phyloP scores from a whole-genome alignment of 2,329 filamentous ascomycete genomes.

The Tolypocladium tundrense region DNA sequence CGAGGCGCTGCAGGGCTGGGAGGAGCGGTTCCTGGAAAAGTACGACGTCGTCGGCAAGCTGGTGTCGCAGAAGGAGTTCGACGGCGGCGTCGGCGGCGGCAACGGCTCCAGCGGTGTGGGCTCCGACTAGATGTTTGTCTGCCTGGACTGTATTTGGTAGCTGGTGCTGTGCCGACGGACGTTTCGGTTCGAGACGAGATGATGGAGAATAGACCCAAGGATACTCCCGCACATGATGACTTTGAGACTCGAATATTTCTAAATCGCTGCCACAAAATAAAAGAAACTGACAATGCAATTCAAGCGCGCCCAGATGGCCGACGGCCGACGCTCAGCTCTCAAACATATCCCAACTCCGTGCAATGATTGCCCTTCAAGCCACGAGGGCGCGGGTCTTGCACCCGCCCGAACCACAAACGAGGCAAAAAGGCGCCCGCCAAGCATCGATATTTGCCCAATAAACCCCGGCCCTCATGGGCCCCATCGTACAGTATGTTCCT shows the following conservation, averaged over 20 bases:
- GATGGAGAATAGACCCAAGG: too few species aligned
- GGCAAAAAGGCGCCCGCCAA: constrained; percentile 5
- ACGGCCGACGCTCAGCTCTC: not conserved
- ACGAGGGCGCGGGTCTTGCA: constrained; percentile 1
- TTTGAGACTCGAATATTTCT: not conserved
- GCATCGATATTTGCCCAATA: not conserved
- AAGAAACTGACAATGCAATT: not conserved
- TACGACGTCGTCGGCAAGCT: constrained; percentile 89
- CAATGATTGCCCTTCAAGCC: constrained; percentile 17
- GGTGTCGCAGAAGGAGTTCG: constrained; percentile 42
- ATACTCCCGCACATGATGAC: too few species aligned
- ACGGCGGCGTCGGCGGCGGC: constrained; percentile 1
- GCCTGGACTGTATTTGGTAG: not conserved
- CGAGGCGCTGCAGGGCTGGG: constrained; percentile 82
- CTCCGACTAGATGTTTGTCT: not conserved
- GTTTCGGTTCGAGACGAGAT: too few species aligned
- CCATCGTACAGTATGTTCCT: not conserved
- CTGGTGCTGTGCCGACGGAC: not conserved
- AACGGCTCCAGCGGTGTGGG: not conserved
- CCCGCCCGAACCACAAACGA: constrained; percentile 2
- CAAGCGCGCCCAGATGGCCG: not conserved
- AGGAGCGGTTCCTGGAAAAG: constrained; percentile 86
- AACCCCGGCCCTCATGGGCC: not conserved
- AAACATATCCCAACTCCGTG: constrained; percentile 19
- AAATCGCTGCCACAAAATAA: not conserved